Base-by-base conservation (phyloP, 768 basidiomycete genomes). In the Boletus huronensis region DNA sequence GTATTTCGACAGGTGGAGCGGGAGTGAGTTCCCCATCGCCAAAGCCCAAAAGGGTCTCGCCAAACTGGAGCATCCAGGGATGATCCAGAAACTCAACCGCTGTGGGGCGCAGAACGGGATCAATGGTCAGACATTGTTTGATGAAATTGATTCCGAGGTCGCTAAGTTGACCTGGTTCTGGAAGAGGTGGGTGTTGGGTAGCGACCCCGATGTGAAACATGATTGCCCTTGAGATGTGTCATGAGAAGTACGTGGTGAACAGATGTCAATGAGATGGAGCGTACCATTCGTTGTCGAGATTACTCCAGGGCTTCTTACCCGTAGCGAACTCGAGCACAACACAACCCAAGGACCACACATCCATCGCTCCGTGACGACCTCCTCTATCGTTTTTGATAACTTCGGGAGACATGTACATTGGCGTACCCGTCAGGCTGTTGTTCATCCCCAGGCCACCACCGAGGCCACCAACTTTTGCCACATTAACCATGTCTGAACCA, bases 401-500 rank as follows among this genome's bases (percentile, higher is more conserved):
- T 69, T 99, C 97, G 2, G 97, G 97, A 6, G 95, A 97, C 93
- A 99, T 98, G 72, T 99, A 98, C 96, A 98, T 98, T 0, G 97
- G 97, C 13, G 97, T 99, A 17, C 94, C 96, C 1, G 95, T 97
- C 32, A 99, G 74, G 61, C 90, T 90, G 72, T 93, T 94, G 67
- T 86, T 85, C 72, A 87, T 77, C 31, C 79, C 82, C 25, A 79
- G 68, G 6, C 76, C 72, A 41, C 63, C 69, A 14, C 68, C 61
- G 16, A 67, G 55, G 32, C 75, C 62, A 67, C 79, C 58, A 50
- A 55, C 73, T 56, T 58, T 73, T 67, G 62, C 54, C 1, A 67
- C 39, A n/a, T 58, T 61, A 21, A 64, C 63, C n/a, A 72, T 65
- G 52, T 81, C 83, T 3, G 79, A 65, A 7, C 73, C 74, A 26